Base-by-base conservation (phyloP, 495 filamentous ascomycete species). In the Neurospora pannonica region DNA sequence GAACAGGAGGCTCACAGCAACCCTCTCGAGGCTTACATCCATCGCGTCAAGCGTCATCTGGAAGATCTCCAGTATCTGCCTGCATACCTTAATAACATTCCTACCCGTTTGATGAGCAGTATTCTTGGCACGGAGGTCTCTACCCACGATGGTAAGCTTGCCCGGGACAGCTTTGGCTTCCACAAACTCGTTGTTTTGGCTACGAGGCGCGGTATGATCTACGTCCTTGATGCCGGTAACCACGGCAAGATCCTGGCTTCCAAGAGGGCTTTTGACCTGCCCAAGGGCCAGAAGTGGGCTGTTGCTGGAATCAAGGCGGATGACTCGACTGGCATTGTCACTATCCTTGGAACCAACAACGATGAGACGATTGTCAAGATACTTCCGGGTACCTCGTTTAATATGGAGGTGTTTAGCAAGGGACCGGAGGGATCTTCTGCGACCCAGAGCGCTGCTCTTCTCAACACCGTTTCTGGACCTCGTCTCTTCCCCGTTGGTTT, bases 1-100 rank as follows among this genome's bases (percentile, higher is more conserved):
- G 90, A 97, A 74, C 89, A 91, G 9, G 96, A 99, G 82, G 92
- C 92, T 11, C 93, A 98, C 78, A 90, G 90, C 80, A 95, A 92
- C 78, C 83, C 93, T 13, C 77, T 90, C 21, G 85, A 87, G 54
- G 96, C 97, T 19, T 99, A 97, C 78, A 84, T 95, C 43, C 95
- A 98, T 82, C 90, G 96, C 3, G 86, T 97, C 15, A 92, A 89
- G 75, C 91, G 96, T 60, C 96, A 99, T 79, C 73, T 92, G 10
- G 84, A 88, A 43, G 95, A 98, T 76, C 87, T 98, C 43, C 84
- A 92, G 77, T 84, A 93, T 77, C 85, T 98, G n/a, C 94, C 93
- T 5, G 87, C 85, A 0, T 97, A 91, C 85, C 81, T 96, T 15
- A 84, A 89, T 77, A 83, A 83, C 28, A 84, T 95, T 28, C 92